phyloP scores from a whole-genome alignment of 768 basidiomycete species.

The Cystofilobasidium capitatum region DNA sequence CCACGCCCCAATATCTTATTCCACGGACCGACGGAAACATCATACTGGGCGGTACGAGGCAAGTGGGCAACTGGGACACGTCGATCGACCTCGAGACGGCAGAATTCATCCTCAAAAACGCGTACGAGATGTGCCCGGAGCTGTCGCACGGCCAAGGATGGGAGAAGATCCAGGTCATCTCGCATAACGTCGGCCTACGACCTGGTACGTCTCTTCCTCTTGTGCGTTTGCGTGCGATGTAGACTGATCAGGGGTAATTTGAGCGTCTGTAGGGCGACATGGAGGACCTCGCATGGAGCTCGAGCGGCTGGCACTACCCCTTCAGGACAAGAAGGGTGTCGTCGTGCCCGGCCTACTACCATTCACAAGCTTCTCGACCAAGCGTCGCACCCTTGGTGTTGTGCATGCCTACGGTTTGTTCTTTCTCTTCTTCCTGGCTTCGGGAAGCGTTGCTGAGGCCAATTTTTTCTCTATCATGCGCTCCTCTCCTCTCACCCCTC shows the following conservation, averaged over 20 bases:
- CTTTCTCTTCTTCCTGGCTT: background rate
- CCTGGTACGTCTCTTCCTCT: background rate
- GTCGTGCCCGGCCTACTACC: background rate
- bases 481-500: background rate
- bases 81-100: conserved; percentile 10
- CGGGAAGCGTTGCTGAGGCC: no score
- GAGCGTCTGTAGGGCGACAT: background rate
- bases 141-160: conserved; percentile 22
- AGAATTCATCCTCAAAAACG: conserved; percentile 18
- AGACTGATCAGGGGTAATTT: background rate
- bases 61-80: conserved; percentile 23
- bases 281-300: conserved; percentile 17
- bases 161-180: conserved; percentile 19
- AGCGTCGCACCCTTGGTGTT: background rate
- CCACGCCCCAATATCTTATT: conserved; percentile 12
- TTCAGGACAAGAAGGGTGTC: background rate
- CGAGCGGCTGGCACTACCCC: conserved; percentile 4
- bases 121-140: conserved; percentile 20
- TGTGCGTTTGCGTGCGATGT: no score
- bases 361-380: no score
- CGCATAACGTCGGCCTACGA: conserved; percentile 16
- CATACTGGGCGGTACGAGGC: conserved; percentile 19
- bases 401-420: conserved; percentile 5
- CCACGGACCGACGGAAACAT: conserved; percentile 22
- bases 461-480: background rate